These are phyloP conservation scores for Pisolithus marmoratus DNA, from an alignment of 768 basidiomycete species.

Conservation along the genomic window DNA sequence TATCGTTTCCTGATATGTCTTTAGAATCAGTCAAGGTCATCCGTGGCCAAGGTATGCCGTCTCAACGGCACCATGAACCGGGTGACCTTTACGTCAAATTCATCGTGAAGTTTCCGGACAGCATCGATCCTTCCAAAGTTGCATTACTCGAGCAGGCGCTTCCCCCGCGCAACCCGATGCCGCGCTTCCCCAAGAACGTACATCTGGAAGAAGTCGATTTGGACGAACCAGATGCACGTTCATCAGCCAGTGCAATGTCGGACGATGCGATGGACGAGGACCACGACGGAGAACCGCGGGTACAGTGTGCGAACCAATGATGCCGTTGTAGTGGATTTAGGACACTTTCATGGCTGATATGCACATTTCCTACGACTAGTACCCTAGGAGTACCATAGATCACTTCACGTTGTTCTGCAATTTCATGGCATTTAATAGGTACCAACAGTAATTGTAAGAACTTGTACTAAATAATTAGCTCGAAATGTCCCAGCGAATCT, in stretches of 20 bases:
- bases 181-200: slow-evolving; percentile 61
- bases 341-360: slow-evolving; percentile 6
- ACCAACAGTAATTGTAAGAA: slow-evolving; percentile 4
- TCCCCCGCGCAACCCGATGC: slow-evolving; percentile 65
- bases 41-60: slow-evolving; percentile 96
- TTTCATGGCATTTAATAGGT: slow-evolving; percentile 24
- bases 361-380: not conserved
- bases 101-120: slow-evolving; percentile 84
- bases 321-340: slow-evolving; percentile 5
- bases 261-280: slow-evolving; percentile 95
- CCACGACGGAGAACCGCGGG: slow-evolving; percentile 76
- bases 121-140: slow-evolving; percentile 61
- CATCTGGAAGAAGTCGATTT: slow-evolving; percentile 81
- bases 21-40: slow-evolving; percentile 87
- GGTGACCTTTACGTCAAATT: slow-evolving; percentile 91
- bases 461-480: slow-evolving; percentile 5
- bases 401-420: slow-evolving; percentile 22
- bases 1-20: slow-evolving; percentile 2
- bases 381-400: slow-evolving; percentile 21
- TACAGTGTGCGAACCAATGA: slow-evolving; percentile 93
- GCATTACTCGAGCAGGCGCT: slow-evolving; percentile 79
- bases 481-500: slow-evolving; percentile 26
- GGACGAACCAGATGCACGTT: slow-evolving; percentile 64
- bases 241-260: slow-evolving; percentile 41
- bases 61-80: slow-evolving; percentile 93